phyloP scores from a whole-genome alignment of 2,329 filamentous ascomycete genomes.

The Fusarium xylarioides region DNA sequence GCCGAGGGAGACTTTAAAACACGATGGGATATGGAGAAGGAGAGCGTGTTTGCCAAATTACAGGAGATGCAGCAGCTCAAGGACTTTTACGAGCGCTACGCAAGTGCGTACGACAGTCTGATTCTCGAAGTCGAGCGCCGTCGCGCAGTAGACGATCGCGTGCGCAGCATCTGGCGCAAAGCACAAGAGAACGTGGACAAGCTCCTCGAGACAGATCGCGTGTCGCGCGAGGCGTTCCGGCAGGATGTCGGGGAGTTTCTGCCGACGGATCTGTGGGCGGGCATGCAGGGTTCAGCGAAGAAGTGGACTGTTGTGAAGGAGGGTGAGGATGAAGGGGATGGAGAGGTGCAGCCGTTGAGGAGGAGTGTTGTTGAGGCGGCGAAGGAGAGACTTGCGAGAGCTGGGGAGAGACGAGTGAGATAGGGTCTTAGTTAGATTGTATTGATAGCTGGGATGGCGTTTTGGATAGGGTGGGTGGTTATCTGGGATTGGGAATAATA shows the following conservation, averaged over 20 bases:
- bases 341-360: slow-evolving; percentile 23
- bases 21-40: slow-evolving; percentile 79
- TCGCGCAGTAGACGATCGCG: slow-evolving; percentile 75
- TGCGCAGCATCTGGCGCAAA: slow-evolving; percentile 78
- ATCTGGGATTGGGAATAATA: not conserved
- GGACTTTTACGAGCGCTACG: slow-evolving; percentile 88
- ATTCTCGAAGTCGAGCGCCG: slow-evolving; percentile 85
- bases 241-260: slow-evolving; percentile 86
- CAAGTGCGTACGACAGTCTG: slow-evolving; percentile 83
- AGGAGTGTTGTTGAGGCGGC: slow-evolving; percentile 41
- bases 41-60: slow-evolving; percentile 73
- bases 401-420: not conserved
- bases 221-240: slow-evolving; percentile 79
- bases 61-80: slow-evolving; percentile 80
- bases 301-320: slow-evolving; percentile 59
- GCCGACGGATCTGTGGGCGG: slow-evolving; percentile 87
- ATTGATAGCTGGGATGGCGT: not conserved
- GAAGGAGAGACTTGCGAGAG: slow-evolving; percentile 25
- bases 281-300: slow-evolving; percentile 69
- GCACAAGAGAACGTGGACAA: slow-evolving; percentile 80
- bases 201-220: slow-evolving; percentile 76
- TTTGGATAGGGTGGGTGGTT: not conserved
- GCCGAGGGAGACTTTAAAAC: slow-evolving; percentile 71
- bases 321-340: slow-evolving; percentile 38
- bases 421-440: not conserved